Percentiles rank a stretch among this genome's conserved stretches.
These are phyloP conservation scores for Penicillium dipodomyicola DNA, from an alignment of 495 filamentous ascomycete species.

Conservation along the genomic window DNA sequence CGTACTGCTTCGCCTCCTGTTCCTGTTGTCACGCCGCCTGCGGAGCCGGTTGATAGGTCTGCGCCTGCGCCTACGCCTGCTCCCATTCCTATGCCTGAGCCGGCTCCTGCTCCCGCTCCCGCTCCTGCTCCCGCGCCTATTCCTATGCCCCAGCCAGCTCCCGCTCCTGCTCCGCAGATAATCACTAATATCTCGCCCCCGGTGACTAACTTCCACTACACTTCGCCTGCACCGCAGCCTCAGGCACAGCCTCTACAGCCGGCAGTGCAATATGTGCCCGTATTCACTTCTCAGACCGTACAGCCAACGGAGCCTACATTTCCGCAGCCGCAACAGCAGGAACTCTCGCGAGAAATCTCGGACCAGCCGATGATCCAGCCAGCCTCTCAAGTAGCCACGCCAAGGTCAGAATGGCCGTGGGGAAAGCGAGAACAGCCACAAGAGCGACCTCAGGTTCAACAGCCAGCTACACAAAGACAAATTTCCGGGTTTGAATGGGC, in stretches of 20 bases:
- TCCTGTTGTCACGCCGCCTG: not conserved
- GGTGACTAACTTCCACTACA: constrained; percentile 6
- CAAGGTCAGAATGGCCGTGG: constrained; percentile 14
- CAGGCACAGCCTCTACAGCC: constrained; percentile 18
- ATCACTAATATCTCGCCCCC: constrained; percentile 24
- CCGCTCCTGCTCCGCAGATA: constrained; percentile 21
- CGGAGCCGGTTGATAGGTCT: not conserved
- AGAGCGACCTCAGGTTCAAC: constrained; percentile 1
- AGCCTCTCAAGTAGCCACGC: not conserved
- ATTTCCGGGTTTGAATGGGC: constrained; percentile 3
- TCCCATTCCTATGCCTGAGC: constrained; percentile 5
- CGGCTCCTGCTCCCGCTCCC: constrained; percentile 12
- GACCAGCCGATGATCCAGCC: not conserved
- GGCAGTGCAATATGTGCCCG: constrained; percentile 29
- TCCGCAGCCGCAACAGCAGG: constrained; percentile 6
- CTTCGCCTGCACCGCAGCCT: constrained; percentile 6
- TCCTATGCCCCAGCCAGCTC: constrained; percentile 4
- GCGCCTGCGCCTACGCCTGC: constrained; percentile 9
- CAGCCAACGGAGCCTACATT: constrained; percentile 10
- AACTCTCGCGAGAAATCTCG: not conserved
- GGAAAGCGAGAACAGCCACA: not conserved
- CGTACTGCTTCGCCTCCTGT: not conserved
- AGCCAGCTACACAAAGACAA: not conserved
- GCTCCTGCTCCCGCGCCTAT: constrained; percentile 16
- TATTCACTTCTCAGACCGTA: constrained; percentile 26